Evolutionary conservation across 345 rosid species (phyloP), one percentile per base, ranked within the genome.

Genomic region (Citrus hindsii): DNA sequence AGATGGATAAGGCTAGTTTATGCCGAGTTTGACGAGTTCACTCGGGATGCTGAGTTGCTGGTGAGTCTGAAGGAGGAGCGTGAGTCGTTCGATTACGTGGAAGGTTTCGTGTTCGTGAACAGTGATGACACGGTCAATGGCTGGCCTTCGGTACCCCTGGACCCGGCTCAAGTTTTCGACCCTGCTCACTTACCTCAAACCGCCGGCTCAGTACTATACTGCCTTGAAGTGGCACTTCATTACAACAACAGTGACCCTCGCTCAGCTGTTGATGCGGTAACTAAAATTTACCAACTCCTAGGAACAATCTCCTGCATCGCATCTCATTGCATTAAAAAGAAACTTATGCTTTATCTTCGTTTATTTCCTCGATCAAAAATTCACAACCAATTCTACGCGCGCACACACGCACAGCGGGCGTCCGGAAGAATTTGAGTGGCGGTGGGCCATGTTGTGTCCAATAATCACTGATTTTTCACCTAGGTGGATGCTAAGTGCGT

Each of bases 1-100:
- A 88, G 94, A 83, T 95, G 98, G 97, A 88, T 95, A 87, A 91
- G 97, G 76, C 71, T 93, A 32, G 95, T 95, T 13, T 95, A 95
- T 75, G 16, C 89, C 32, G 93, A 90, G 83, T 95, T 95, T 67
- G 86, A 82, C 59, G 91, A 88, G 77, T 95, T 79, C 83, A 88
- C 88, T 25, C 86, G 86, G 46, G 98, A 91, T 65, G 94, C 95
- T 7, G 99, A 95, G 91, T 88, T 80, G 82, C 89, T 95, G 46
- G 93, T 95, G 88, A 92, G 83, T 77, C 90, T 67, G 38, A 74
- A 79, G 12, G 79, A 84, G 25, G 90, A 77, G 75, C 84, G 85
- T 12, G 84, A 82, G 71, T 89, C 94, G 19, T 91, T 93, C 60
- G 96, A 92, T 81, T 95, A 95, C 86, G 88, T 95, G 59, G 99